phyloP scores from a whole-genome alignment of 1,139 yeast species.

The Taphrina flavorubra region DNA sequence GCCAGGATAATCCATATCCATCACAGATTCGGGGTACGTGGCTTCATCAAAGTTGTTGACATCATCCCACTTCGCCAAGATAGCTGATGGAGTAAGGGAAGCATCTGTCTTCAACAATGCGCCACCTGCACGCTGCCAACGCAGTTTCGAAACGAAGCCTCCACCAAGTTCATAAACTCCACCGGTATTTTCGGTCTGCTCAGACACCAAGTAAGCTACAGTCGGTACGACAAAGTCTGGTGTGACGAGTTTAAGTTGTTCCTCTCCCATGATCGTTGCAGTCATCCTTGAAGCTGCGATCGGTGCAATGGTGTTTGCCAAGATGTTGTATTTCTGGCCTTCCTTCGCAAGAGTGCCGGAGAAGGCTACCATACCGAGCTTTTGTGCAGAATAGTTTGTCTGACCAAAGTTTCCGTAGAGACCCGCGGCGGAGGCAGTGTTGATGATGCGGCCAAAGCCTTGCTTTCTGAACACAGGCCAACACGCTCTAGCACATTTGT shows the following conservation, averaged over 20 bases:
- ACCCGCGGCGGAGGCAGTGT: slow-evolving; percentile 96
- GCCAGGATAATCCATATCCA: slow-evolving; percentile 53
- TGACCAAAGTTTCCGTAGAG: slow-evolving; percentile 97
- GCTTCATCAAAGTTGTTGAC: slow-evolving; percentile 69
- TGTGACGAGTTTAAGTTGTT: slow-evolving; percentile 74
- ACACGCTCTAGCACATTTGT: slow-evolving; percentile 82
- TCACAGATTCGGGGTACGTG: slow-evolving; percentile 64
- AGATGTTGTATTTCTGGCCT: slow-evolving; percentile 82
- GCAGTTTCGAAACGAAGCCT: slow-evolving; percentile 85
- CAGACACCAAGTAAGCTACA: slow-evolving; percentile 79
- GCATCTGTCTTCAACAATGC: slow-evolving; percentile 79
- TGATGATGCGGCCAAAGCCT: slow-evolving; percentile 82
- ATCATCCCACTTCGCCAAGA: slow-evolving; percentile 70
- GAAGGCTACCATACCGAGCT: slow-evolving; percentile 85
- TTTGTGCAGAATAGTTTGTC: slow-evolving; percentile 93
- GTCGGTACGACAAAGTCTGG: slow-evolving; percentile 92
- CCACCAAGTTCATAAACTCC: slow-evolving; percentile 92
- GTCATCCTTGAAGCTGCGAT: slow-evolving; percentile 97
- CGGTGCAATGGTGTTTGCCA: slow-evolving; percentile 88
- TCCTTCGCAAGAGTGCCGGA: slow-evolving; percentile 95
- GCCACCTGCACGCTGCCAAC: slow-evolving; percentile 95
- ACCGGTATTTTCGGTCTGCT: slow-evolving; percentile 64
- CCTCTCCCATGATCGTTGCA: slow-evolving; percentile 84
- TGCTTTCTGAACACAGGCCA: slow-evolving; percentile 91
- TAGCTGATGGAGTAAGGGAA: slow-evolving; percentile 82